Evolutionary conservation across 176 grass and related monocot species (phyloP), one percentile per base, ranked within the genome.

Genomic region (Eleusine indica): DNA sequence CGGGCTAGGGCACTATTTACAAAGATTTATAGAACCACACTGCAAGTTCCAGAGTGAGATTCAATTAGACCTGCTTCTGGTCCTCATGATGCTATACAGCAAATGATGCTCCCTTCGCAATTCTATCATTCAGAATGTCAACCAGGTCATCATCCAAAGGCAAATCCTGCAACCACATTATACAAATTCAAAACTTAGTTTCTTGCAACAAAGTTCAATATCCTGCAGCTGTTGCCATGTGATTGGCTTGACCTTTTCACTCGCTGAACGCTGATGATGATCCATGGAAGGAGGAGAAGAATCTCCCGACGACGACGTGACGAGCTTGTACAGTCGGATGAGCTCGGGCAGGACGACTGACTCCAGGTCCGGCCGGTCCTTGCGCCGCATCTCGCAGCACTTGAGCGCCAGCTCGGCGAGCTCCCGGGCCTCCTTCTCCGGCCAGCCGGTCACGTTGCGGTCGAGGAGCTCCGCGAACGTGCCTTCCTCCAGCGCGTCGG

Each of bases 351-450:
- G 58, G 40, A 97, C 86, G 40, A 88, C 84, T 3, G 89, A 84
- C 73, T 88, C 94, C 35, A 97, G 79, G 53, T 94, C 87, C 0
- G 94, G 84, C 38, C 94, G 94, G 37, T 97, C 94, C 76, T 80
- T 87, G 43, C 79, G 84, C 75, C 91, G 71, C 73, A 97, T 63
- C 87, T 97, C 94, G 42, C 88, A 90, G 85, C 94, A 97, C 78
- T 88, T 94, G 17, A 97, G 84, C 32, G 94, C 84, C n/a, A 94
- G 66, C 70, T 91, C 87, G 17, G 82, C 89, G 61, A 97, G 77
- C 66, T 57, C 71, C 44, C 67, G 78, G 17, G 91, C 75, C 87
- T 81, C 89, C 80, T 84, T 66, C 87, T 88, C 73, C 1, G 89
- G 94, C 91, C 94, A 97, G 56, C 79, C 79, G 12, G 66, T 38